Base-by-base conservation (phyloP, 2,329 filamentous ascomycete genomes). In the Fusarium sarcochroum region DNA sequence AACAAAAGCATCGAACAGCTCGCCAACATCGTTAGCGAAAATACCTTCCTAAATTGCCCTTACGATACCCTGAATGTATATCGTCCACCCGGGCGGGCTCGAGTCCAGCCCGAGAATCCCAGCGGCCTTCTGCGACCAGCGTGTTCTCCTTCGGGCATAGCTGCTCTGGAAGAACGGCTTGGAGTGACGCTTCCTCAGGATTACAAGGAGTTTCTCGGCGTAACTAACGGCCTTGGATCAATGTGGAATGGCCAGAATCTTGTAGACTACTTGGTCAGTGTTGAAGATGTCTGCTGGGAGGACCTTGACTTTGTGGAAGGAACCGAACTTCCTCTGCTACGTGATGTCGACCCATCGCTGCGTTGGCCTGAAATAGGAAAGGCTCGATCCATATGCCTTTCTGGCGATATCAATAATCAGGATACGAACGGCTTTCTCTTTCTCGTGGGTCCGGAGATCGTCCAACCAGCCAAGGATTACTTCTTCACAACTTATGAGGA, bases 241-340 rank as follows among this genome's bases (percentile, higher is more conserved):
- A 42, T 47, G 2, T 63, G 59, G 59, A 40, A 63, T 11, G 49
- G 48, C 3, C 58, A 63, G 4, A 63, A 55, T 34, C 27, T 41
- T 4, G 23, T 63, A 2, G 13, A 56, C 14, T 63, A 56, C 9
- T 11, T 63, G 11, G 41, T 40, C 14, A 37, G 25, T 7, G 42
- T 49, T 3, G 37, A 54, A 18, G 58, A 62, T 1, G 57, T 55
- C n/a, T 7, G 21, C 2, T 62, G 57, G 59, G 27, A 56, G 10
- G 18, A 63, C 1, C 1, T 56, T 1, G 48, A 63, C n/a, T 63
- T 56, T 4, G 11, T 62, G 1, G 21, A 55, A 6, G 58, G 48
- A 1, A 63, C 47, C 11, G 35, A 41, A 14, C 51, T 63, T 11
- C 23, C 58, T 17, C 23, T 63, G 0, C 6, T 62, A 1, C 32